phyloP scores from a whole-genome alignment of 495 filamentous ascomycete species.

The Neurospora intermedia region DNA sequence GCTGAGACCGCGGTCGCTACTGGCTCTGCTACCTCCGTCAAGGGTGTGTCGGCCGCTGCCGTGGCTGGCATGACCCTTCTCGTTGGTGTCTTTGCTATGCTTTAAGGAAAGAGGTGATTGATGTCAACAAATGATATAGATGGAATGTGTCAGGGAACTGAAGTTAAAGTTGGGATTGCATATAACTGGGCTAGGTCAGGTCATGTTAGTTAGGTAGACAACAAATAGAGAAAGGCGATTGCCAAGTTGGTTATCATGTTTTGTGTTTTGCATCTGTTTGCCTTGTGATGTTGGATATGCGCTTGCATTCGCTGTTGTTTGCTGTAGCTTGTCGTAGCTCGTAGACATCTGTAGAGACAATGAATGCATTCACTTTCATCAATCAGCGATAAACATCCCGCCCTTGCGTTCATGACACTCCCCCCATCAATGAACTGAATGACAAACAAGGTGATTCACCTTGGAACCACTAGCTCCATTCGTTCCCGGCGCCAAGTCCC shows the following conservation, averaged over 20 bases:
- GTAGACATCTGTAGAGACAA: not conserved
- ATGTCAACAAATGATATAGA: not conserved
- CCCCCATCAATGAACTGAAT: not conserved
- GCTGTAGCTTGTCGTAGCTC: not conserved
- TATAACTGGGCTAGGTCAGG: not conserved
- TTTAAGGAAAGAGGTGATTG: constrained; percentile 3
- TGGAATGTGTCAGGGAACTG: not conserved
- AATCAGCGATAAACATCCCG: not conserved
- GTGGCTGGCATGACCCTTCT: constrained; percentile 13
- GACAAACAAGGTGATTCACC: not conserved
- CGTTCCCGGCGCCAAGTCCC: not conserved
- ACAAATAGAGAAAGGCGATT: not conserved
- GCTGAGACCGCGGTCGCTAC: not conserved
- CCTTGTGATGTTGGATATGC: not conserved
- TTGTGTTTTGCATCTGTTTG: not conserved
- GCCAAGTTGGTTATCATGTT: not conserved
- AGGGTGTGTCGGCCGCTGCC: constrained; percentile 7
- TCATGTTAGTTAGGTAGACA: not conserved
- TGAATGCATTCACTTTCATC: not conserved
- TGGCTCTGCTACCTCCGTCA: constrained; percentile 6
- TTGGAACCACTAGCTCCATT: not conserved
- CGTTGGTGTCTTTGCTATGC: constrained; percentile 15
- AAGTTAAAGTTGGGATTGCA: not conserved
- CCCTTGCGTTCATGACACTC: not conserved
- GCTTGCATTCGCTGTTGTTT: not conserved